Evolutionary conservation across 169 alveolate genomes (phyloP).

Genomic region (Cryptosporidium baileyi): DNA sequence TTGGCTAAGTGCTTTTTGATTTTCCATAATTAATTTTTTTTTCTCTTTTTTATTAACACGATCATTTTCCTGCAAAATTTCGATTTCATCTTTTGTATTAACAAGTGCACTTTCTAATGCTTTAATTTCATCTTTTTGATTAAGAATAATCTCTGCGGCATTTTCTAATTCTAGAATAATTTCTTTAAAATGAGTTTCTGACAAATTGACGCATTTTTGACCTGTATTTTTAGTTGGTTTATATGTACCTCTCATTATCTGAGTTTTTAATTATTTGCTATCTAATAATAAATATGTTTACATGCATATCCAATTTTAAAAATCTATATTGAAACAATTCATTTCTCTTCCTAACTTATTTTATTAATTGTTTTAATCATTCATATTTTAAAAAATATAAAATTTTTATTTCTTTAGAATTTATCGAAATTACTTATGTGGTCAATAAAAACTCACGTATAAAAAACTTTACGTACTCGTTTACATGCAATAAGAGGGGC

Average conservation of each 20-base stretch:
- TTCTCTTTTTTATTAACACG: constrained; percentile 12
- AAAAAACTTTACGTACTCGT: constrained; percentile 59
- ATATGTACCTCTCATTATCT: constrained; percentile 8
- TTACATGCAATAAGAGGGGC: constrained; percentile 24
- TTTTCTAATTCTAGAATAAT: constrained; percentile 30
- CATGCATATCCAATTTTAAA: too few species aligned
- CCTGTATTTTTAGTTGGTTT: not conserved
- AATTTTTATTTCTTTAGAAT: not conserved
- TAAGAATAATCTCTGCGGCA: constrained; percentile 40
- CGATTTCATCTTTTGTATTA: constrained; percentile 6
- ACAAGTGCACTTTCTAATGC: constrained; percentile 6
- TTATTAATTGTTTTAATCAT: not conserved
- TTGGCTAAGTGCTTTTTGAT: constrained; percentile 15
- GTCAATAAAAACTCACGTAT: constrained; percentile 60
- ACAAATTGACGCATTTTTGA: constrained; percentile 12
- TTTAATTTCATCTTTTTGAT: constrained; percentile 47
- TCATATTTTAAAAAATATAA: not conserved
- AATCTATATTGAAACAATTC: too few species aligned
- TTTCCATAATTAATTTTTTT: constrained; percentile 28
- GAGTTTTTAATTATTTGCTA: too few species aligned
- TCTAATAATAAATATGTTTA: too few species aligned
- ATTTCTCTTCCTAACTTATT: constrained; percentile 22
- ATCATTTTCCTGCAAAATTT: constrained; percentile 10
- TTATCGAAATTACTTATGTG: constrained; percentile 12
- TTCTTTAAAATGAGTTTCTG: constrained; percentile 46